These are phyloP conservation scores for Penicillium chermesinum DNA, from an alignment of 495 filamentous ascomycete species.

Conservation along the genomic window DNA sequence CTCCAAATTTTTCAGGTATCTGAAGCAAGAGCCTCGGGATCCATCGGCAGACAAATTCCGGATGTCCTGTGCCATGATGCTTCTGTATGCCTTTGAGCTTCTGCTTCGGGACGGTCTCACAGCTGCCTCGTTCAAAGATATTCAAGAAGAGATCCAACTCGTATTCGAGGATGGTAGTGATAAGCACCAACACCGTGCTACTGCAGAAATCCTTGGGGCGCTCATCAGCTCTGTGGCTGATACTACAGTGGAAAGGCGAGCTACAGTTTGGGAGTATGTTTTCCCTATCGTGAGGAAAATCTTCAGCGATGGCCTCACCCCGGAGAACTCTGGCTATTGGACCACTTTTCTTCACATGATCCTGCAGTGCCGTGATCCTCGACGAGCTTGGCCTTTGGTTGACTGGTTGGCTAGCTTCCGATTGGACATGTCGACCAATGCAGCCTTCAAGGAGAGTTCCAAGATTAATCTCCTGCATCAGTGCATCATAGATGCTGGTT, in stretches of 20 bases:
- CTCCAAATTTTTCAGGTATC: slow-evolving; percentile 76
- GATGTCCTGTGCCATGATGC: slow-evolving; percentile 75
- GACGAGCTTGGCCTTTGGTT: slow-evolving; percentile 79
- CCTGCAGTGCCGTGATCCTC: slow-evolving; percentile 76
- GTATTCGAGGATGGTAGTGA: slow-evolving; percentile 90
- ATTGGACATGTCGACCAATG: slow-evolving; percentile 90
- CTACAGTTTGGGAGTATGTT: slow-evolving; percentile 77
- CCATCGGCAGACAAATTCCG: slow-evolving; percentile 77
- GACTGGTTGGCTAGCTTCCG: slow-evolving; percentile 80
- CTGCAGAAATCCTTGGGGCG: slow-evolving; percentile 87
- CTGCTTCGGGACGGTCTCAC: slow-evolving; percentile 68
- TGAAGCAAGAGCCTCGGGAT: slow-evolving; percentile 97
- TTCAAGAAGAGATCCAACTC: slow-evolving; percentile 67
- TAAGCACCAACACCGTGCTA: slow-evolving; percentile 96
- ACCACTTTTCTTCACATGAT: slow-evolving; percentile 86
- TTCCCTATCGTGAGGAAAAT: slow-evolving; percentile 85
- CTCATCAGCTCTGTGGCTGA: slow-evolving; percentile 72
- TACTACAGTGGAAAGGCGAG: slow-evolving; percentile 59
- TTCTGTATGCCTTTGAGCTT: slow-evolving; percentile 84
- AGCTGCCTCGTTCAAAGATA: slow-evolving; percentile 74
- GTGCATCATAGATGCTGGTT: slow-evolving; percentile 79
- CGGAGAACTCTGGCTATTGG: slow-evolving; percentile 94
- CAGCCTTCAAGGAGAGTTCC: slow-evolving; percentile 97
- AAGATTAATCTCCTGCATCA: slow-evolving; percentile 91
- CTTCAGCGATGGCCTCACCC: slow-evolving; percentile 83